Conservation (phyloP, 202 grass and related monocot genomes). For the Hordeum pubiflorum region DNA sequence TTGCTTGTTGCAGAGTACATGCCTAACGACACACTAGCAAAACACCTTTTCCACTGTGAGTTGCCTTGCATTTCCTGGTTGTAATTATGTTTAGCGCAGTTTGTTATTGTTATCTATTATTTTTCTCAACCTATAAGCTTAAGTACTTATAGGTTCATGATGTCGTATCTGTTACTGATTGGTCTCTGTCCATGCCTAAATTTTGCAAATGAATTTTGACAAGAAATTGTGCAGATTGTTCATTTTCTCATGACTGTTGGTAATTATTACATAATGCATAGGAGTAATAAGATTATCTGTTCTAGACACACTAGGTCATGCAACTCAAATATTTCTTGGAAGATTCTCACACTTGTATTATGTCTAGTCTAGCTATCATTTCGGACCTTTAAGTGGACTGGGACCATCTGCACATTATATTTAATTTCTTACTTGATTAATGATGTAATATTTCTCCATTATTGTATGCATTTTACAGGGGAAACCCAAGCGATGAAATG, state of each 20-base stretch:
- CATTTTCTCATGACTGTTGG: not conserved
- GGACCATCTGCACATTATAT: not conserved
- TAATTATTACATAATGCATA: not conserved
- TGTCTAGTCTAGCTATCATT: not conserved
- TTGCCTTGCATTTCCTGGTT: conserved; percentile 1
- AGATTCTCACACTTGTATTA: not conserved
- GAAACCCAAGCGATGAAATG: conserved; percentile 97
- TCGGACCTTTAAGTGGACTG: not conserved
- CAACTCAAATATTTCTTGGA: not conserved
- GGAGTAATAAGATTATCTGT: not conserved
- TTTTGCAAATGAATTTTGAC: not conserved
- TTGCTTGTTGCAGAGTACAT: conserved; percentile 98
- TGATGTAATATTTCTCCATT: not conserved
- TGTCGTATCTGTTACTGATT: not conserved
- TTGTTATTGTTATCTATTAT: not conserved
- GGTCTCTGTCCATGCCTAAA: not conserved
- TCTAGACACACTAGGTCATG: not conserved
- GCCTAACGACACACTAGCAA: conserved; percentile 92
- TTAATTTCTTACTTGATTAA: not conserved
- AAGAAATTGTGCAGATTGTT: not conserved
- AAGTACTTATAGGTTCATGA: not conserved
- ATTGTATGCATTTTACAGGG: conserved; percentile 50
- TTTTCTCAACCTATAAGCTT: not conserved
- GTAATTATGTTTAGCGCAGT: not conserved
- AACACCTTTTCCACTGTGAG: conserved; percentile 98